These are phyloP conservation scores for Penicillium glabrum DNA, from an alignment of 2,329 filamentous ascomycete genomes.

Conservation along the genomic window DNA sequence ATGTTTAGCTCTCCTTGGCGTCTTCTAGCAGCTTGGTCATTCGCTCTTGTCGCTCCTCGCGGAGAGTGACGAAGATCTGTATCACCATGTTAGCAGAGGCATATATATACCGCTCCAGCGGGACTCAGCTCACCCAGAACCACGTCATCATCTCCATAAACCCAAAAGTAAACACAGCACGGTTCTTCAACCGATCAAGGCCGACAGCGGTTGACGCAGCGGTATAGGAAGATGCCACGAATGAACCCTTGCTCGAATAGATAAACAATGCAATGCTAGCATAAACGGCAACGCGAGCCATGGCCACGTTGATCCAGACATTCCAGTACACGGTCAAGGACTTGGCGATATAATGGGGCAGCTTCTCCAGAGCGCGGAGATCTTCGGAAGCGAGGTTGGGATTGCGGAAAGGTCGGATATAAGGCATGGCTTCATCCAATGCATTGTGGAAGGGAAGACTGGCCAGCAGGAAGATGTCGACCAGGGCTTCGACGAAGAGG, in stretches of 20 bases:
- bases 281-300: slow-evolving; percentile 36
- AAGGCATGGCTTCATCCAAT: slow-evolving; percentile 56
- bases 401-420: slow-evolving; percentile 25
- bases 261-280: slow-evolving; percentile 39
- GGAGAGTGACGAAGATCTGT: slow-evolving; percentile 36
- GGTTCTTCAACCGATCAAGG: slow-evolving; percentile 74
- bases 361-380: slow-evolving; percentile 17
- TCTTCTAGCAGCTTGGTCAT: slow-evolving; percentile 24
- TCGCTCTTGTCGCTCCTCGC: slow-evolving; percentile 37
- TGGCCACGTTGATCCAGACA: slow-evolving; percentile 38
- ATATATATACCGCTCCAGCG: no score
- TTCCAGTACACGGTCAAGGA: slow-evolving; percentile 37
- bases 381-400: slow-evolving; percentile 24
- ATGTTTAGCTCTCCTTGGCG: slow-evolving; percentile 1
- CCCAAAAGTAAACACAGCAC: slow-evolving; percentile 78
- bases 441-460: slow-evolving; percentile 64
- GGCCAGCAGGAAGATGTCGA: slow-evolving; percentile 64
- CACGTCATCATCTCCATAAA: slow-evolving; percentile 82
- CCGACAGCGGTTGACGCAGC: slow-evolving; percentile 30
- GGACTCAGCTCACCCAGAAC: slow-evolving; percentile 69
- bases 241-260: slow-evolving; percentile 30
- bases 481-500: slow-evolving; percentile 62
- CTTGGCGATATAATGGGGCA: slow-evolving; percentile 26
- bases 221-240: slow-evolving; percentile 20
- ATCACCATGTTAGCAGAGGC: slow-evolving; percentile 7